Conservation (phyloP, 805 yeast genomes). For the Priceomyces fermenticarens region DNA sequence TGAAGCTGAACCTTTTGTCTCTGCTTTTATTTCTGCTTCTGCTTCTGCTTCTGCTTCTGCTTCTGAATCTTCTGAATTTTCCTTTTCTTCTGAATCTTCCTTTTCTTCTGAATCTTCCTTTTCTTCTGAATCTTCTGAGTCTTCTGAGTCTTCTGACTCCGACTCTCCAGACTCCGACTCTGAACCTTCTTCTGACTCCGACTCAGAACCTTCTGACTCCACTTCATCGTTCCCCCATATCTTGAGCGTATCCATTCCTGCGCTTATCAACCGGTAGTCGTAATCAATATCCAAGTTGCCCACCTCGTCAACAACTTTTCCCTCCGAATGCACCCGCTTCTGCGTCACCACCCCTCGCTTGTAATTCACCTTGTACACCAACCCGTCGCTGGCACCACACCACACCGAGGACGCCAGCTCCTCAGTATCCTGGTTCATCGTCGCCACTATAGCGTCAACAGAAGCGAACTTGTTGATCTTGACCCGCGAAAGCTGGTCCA, state of each 20-base stretch:
- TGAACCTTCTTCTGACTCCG: conserved; percentile 7
- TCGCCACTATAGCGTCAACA: conserved; percentile 65
- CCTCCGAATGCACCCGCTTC: conserved; percentile 58
- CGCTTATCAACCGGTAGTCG: conserved; percentile 75
- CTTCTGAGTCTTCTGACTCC: neutral
- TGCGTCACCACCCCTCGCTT: conserved; percentile 63
- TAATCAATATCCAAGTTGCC: conserved; percentile 72
- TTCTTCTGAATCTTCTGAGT: conserved; percentile 9
- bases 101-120: conserved; percentile 8
- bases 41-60: conserved; percentile 9
- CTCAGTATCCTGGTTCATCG: conserved; percentile 51
- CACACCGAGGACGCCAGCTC: conserved; percentile 51
- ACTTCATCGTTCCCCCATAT: conserved; percentile 56
- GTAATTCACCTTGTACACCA: conserved; percentile 63
- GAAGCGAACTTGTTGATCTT: conserved; percentile 67
- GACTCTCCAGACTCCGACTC: neutral
- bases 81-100: conserved; percentile 6
- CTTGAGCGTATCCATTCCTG: conserved; percentile 78
- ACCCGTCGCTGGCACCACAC: conserved; percentile 81
- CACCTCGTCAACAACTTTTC: conserved; percentile 64
- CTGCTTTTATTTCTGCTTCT: conserved; percentile 7
- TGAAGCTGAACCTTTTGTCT: too few relatives aligned
- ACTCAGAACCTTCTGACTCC: conserved; percentile 1
- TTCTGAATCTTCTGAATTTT: conserved; percentile 8
- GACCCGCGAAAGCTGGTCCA: conserved; percentile 78